Base-by-base conservation (phyloP, 2,329 filamentous ascomycete species). In the Colletotrichum higginsianum region DNA sequence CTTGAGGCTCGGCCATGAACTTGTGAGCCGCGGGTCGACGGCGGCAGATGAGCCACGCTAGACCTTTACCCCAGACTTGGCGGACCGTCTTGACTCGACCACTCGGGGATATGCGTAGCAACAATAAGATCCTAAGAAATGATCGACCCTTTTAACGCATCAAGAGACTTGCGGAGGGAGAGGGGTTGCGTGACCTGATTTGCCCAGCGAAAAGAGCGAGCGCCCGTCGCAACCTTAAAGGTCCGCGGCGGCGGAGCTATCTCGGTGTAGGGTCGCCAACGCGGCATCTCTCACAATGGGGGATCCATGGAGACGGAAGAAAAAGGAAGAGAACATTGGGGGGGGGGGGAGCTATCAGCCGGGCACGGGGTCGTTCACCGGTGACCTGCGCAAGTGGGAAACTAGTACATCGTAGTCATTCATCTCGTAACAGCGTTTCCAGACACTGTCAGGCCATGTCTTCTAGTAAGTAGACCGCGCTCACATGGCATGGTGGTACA, bases 261-360 rank as follows among this genome's bases (percentile, higher is more conserved):
- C 46, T 71, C 68, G 68, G 65, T 35, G 26, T 40, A 44, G 6
- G 35, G 38, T 58, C 64, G 68, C 64, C 64, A 71, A 62, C 52
- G 57, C 68, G 68, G 46, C 52, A 16, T 61, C 38, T 60, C 12
- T 40, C 65, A 71, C 18, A 52, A 60, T 47, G 46, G 65, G 58
- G 18, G 40, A 71, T 35, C 57, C 53, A 66, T 49, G 64, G 26
- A 16, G 38, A 21, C 30, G 21, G 6, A 26, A 61, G 35, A 38
- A 38, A 38, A 11, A 7, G 18, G 50, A 38, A 38, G 13, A 49
- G 7, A 11, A 15, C 46, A 9, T 3, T 18, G 1, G 42, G 11
- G 16, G 26, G 3, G 18, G 1, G 30, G 8, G 1, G 9, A 35
- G 30, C 30, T n/a, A 4, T 40, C 55, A 35, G 61, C 42, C 61